Evolutionary conservation across 1,284 basidiomycete genomes (phyloP), one percentile per base, ranked within the genome.

Genomic region (Cutaneotrichosporon sp.): DNA sequence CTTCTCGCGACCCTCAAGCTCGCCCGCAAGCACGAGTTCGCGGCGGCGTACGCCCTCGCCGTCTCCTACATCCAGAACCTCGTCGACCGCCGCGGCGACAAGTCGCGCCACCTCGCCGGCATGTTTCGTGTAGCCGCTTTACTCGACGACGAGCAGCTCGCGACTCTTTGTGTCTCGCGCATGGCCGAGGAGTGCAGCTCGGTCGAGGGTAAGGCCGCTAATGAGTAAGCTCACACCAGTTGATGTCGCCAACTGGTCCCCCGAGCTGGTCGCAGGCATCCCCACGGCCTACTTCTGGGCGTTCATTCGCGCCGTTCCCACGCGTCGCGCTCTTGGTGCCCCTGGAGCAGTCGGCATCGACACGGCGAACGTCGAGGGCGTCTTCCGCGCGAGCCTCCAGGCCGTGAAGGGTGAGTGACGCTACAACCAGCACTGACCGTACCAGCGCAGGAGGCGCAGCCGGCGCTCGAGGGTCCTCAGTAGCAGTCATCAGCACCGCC

Each of bases 81-180:
- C 18, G 10, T 16, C 24, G 27, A 38, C 25, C 51, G 54, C 6
- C 7, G 6, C 18, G 16, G 8, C 22, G 31, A 38, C 16, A 43
- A 54, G 31, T 34, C 20, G 9, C 50, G 33, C 20, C 50, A 52
- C n/a, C 31, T 38, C 5, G 7, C 51, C 5, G 38, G 52, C 31
- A 38, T 53, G 29, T 51, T 60, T 33, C 36, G 24, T 13, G 20
- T 56, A 8, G 59, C 54, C 9, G 49, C 47, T 13, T 20, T 34
- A 10, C 47, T 60, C 38, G 49, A 45, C 31, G 54, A 60, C 42
- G 38, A 56, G 47, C 4, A 22, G 5, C 54, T 60, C n/a, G 59
- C 59, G n/a, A 34, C 31, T 3, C 6, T 13, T n/a, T 14, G 8
- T 10, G 52, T 47, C 16, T 33, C 47, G 25, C 33, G 36, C 20